Conservation (phyloP, 768 basidiomycete species). For the Leccinum disarticulatum region DNA sequence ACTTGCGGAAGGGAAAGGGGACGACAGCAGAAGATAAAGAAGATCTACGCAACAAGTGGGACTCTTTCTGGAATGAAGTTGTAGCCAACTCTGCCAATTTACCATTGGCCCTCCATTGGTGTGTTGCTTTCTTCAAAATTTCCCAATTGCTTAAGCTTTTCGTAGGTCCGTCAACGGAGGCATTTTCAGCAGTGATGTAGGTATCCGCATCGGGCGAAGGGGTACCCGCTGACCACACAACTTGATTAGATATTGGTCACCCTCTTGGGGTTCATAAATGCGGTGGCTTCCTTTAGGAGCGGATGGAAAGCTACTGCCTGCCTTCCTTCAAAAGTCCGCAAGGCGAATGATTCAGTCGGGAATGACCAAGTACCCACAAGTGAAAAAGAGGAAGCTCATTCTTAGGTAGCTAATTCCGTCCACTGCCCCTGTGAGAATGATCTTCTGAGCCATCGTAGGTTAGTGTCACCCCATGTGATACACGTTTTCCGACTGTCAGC, state of each 20-base stretch:
- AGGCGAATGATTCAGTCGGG: not conserved
- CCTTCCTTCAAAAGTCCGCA: constrained; percentile 6
- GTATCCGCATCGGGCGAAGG: constrained; percentile 16
- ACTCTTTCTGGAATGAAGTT: constrained; percentile 69
- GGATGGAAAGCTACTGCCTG: constrained; percentile 70
- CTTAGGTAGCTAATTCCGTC: constrained; percentile 8
- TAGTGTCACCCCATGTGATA: not conserved
- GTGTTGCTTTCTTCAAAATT: constrained; percentile 17
- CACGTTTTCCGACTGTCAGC: not conserved
- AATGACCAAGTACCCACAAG: constrained; percentile 1
- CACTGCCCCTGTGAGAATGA: not conserved
- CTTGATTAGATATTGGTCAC: constrained; percentile 38
- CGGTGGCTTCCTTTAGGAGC: constrained; percentile 59
- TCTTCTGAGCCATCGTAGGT: not conserved
- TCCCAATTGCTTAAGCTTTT: constrained; percentile 1
- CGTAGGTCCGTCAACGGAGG: constrained; percentile 67
- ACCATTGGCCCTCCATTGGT: constrained; percentile 89
- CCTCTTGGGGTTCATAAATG: constrained; percentile 48
- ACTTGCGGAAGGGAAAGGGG: constrained; percentile 58
- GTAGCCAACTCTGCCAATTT: constrained; percentile 72
- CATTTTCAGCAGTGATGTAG: constrained; percentile 64
- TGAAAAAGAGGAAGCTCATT: constrained; percentile 14
- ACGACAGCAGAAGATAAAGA: constrained; percentile 50
- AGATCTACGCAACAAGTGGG: constrained; percentile 60
- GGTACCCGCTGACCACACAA: constrained; percentile 4